Evolutionary conservation across 352 stramenopile genomes (phyloP), one percentile per base, ranked within the genome.

Genomic region (Phytophthora cryptogea): DNA sequence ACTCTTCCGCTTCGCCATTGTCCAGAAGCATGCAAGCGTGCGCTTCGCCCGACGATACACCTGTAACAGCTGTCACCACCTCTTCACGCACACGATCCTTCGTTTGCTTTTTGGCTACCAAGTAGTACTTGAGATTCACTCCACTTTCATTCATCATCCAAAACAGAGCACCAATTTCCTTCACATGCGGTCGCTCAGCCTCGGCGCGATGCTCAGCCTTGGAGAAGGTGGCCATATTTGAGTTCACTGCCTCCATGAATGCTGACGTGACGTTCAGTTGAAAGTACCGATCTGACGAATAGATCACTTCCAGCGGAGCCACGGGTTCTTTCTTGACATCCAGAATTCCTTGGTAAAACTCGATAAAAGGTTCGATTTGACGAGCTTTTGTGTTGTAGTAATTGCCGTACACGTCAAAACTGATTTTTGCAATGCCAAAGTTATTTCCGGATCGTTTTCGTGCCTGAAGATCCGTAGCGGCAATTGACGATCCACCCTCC

Each of bases 71-170:
- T 2, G 75, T 78, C 37, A 91, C 73, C 5, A 83, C 74, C 67
- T 93, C 81, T 30, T 76, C 68, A 11, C 55, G 73, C 8, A 72
- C 53, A 20, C 63, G 63, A 13, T 85, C 66, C 49, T 90, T 83
- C 30, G 48, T 62, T 43, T 85, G 49, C 66, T 90, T 90, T 51
- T 90, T 91, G 8, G 76, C 68, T 7, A 94, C 77, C 20, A 95
- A 75, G 37, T 80, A 90, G 50, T 94, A 95, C 48, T 78, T 93
- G 17, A 94, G n/a, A 31, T 85, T 86, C 9, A 90, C 68, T 2
- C 87, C 87, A 16, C 76, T 85, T 47, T 94, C 80, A 47, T 95
- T 95, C 41, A 90, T 36, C 70, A 95, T 78, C 87, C 87, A 95
- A 39, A 93, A 95, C 2, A 94, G 63, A 9, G 81, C 87, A 28